A percentile compares a stretch with the other conserved stretches of the same genome.
Evolutionary conservation across 2,329 filamentous ascomycete species (phyloP).

Genomic region (Arachnopeziza araneosa): DNA sequence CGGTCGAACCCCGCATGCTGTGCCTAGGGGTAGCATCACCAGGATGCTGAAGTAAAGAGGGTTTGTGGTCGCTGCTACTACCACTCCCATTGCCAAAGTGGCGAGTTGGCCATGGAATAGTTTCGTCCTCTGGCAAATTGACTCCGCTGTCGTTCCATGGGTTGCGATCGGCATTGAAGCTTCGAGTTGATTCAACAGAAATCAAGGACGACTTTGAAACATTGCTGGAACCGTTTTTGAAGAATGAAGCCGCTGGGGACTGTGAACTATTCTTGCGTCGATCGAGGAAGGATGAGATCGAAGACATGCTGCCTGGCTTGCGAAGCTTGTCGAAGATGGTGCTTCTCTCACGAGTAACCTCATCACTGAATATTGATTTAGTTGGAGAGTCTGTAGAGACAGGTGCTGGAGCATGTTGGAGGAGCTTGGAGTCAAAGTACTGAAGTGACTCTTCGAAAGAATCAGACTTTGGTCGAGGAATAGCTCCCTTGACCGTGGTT

Average conservation of each 20-base stretch:
- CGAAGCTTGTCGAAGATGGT: constrained; percentile 87
- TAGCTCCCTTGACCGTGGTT: constrained; percentile 83
- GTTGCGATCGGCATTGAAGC: constrained; percentile 84
- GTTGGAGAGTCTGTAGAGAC: constrained; percentile 83
- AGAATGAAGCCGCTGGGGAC: constrained; percentile 75
- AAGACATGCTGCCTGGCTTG: constrained; percentile 91
- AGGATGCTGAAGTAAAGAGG: constrained; percentile 57
- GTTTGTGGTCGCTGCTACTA: constrained; percentile 49
- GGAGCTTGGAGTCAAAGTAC: constrained; percentile 93
- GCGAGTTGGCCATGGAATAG: constrained; percentile 53
- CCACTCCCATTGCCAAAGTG: constrained; percentile 61
- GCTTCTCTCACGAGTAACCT: constrained; percentile 71
- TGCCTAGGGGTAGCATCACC: constrained; percentile 83
- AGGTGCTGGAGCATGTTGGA: constrained; percentile 83
- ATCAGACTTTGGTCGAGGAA: constrained; percentile 96
- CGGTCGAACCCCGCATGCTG: constrained; percentile 75
- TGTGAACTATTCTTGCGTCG: constrained; percentile 91
- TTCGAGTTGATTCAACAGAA: constrained; percentile 91
- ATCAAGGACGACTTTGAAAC: constrained; percentile 93
- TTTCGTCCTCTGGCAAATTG: constrained; percentile 84
- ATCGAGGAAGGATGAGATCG: constrained; percentile 92
- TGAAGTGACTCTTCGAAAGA: constrained; percentile 96
- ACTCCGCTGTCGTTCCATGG: constrained; percentile 98
- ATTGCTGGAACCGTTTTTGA: constrained; percentile 85
- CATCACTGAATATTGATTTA: constrained; percentile 76